Base-by-base conservation (phyloP, 1,139 yeast species). In the Pichia sp. region DNA sequence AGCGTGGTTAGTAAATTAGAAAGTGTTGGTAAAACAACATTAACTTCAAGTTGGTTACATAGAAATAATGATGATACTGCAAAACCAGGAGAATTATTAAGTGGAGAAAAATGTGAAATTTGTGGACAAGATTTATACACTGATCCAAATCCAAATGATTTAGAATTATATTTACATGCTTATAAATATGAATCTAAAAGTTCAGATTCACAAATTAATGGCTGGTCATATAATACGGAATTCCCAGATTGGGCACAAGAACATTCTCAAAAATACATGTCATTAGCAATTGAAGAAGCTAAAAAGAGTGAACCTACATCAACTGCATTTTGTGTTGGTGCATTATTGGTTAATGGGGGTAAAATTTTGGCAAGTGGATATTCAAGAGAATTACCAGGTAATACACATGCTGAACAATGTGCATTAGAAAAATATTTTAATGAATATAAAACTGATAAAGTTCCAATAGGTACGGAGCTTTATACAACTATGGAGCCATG, bases 401-500 rank as follows among this genome's bases (percentile, higher is more conserved):
- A 93, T 59, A 93, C 99, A 0, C 99, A 93, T 61, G 98, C 98
- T 2, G 99, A 93, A 57, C 96, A 93, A 57, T 83, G 94, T 66
- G 96, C 96, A 0, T 61, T 93, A 44, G 84, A 80, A 34, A 93
- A 93, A 60, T 83, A 80, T 52, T 78, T 70, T 43, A 45, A 54
- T 3, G 40, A 52, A n/a, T 47, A 57, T 24, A 52, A 60, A 1
- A 34, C 45, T 10, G 74, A 75, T 3, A 51, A 55, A 1, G 69
- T 87, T 1, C 96, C 97, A 0, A 59, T 56, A 15, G 95, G 95
- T 0, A 78, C 95, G 0, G 87, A 83, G 33, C 64, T 91, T 11
- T 93, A 86, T 61, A 91, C 98, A 0, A 86, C 97, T 0, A 93
- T 93, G 98, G 99, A 93, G 56, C 99, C 99, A 0, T 93, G 99